phyloP scores from a whole-genome alignment of 495 filamentous ascomycete genomes.

The Neurospora africana region DNA sequence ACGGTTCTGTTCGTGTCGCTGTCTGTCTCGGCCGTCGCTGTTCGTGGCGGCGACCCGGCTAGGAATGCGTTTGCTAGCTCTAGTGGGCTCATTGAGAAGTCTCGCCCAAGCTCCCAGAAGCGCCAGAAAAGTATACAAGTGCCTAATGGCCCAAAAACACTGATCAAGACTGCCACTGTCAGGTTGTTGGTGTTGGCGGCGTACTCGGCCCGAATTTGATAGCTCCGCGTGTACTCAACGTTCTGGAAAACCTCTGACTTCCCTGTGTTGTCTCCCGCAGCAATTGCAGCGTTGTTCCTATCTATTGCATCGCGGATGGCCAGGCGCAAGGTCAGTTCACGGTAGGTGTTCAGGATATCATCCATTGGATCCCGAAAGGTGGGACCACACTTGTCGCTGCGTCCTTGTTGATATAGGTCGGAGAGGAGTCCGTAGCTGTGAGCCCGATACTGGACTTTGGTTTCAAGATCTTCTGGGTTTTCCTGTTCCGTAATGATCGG shows the following conservation, averaged over 20 bases:
- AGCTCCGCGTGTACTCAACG: not conserved
- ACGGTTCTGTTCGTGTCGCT: not conserved
- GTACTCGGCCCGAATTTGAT: not conserved
- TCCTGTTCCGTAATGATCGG: not conserved
- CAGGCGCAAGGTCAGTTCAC: not conserved
- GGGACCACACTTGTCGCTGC: not conserved
- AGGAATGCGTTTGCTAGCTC: not conserved
- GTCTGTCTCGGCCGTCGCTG: not conserved
- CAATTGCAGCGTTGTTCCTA: not conserved
- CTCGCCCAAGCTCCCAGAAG: not conserved
- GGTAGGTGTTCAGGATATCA: not conserved
- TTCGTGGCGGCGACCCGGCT: not conserved
- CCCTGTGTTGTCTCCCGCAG: not conserved
- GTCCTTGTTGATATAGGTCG: not conserved
- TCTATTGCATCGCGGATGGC: not conserved
- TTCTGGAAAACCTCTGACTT: not conserved
- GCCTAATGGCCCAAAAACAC: not conserved
- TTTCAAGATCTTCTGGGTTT: not conserved
- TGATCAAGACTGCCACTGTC: not conserved
- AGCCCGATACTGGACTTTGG: not conserved
- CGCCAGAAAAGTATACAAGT: not conserved
- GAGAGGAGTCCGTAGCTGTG: not conserved
- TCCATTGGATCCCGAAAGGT: not conserved
- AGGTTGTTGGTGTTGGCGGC: not conserved
- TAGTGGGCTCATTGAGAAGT: not conserved